A percentile compares a stretch with the other conserved stretches of the same genome.
Evolutionary conservation across 352 stramenopile species (phyloP).

Genomic region (Globisporangium megalacanthum): DNA sequence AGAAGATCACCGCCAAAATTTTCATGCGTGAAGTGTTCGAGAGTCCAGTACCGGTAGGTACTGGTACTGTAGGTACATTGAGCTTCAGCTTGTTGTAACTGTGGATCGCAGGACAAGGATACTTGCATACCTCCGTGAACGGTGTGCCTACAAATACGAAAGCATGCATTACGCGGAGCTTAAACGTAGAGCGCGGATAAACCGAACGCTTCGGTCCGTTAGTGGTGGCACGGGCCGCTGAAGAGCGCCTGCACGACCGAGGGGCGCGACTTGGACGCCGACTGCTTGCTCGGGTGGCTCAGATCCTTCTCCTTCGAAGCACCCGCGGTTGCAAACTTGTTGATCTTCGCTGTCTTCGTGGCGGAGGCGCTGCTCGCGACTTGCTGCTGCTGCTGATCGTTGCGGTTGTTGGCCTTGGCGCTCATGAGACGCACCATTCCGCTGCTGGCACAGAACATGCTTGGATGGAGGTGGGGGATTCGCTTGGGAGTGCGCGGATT

Average conservation of each 20-base stretch:
- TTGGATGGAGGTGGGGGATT: neutral
- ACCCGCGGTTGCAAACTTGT: constrained; percentile 6
- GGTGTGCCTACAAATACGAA: too few species aligned
- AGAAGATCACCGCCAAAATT: too few species aligned
- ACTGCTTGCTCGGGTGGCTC: neutral
- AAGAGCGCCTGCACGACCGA: constrained; percentile 7
- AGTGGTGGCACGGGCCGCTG: constrained; percentile 9
- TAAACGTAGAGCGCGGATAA: too few species aligned
- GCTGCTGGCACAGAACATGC: constrained; percentile 8
- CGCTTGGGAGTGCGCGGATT: neutral
- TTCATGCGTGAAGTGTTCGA: too few species aligned
- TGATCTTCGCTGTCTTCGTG: neutral
- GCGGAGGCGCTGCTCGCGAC: too few species aligned
- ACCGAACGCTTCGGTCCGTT: too few species aligned
- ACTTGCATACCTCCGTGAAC: too few species aligned
- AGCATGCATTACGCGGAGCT: too few species aligned
- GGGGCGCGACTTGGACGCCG: neutral
- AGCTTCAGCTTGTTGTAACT: too few species aligned
- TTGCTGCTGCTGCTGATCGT: neutral
- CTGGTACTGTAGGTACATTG: too few species aligned
- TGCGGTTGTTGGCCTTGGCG: constrained; percentile 1
- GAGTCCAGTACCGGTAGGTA: too few species aligned
- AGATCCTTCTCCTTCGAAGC: constrained; percentile 5
- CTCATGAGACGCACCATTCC: constrained; percentile 4
- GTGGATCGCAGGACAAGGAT: too few species aligned